Evolutionary conservation across 805 yeast genomes (phyloP).

Genomic region (Lachancea kluyveri): DNA sequence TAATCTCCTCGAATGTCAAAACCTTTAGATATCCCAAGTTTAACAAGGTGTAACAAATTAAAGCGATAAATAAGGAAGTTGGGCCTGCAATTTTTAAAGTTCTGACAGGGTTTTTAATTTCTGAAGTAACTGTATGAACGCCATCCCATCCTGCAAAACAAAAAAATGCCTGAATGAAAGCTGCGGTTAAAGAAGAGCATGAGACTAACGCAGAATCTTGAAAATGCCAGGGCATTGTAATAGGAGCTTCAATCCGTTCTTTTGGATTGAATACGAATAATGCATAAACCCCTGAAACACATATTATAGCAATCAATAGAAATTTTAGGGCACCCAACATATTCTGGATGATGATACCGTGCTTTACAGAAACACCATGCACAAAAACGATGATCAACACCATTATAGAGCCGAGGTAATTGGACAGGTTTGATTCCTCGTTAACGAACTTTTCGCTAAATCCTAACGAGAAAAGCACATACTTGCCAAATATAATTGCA

Average conservation of each 20-base stretch:
- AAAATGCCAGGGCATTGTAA: conserved; percentile 8
- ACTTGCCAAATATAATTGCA: conserved; percentile 58
- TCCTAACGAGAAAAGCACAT: conserved; percentile 41
- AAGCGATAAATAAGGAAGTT: conserved; percentile 40
- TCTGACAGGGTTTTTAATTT: conserved; percentile 50
- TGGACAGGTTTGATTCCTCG: conserved; percentile 34
- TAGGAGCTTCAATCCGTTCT: conserved; percentile 23
- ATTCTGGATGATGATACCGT: conserved; percentile 59
- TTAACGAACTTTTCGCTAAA: conserved; percentile 33
- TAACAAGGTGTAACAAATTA: conserved; percentile 44
- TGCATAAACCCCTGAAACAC: conserved; percentile 53
- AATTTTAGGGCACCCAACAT: conserved; percentile 57
- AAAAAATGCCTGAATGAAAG: conserved; percentile 52
- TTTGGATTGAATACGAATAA: conserved; percentile 37
- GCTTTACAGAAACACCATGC: conserved; percentile 54
- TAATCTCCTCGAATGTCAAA: conserved; percentile 47
- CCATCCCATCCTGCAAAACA: conserved; percentile 60
- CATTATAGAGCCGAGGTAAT: conserved; percentile 37
- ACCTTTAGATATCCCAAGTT: conserved; percentile 53
- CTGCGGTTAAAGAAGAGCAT: conserved; percentile 44
- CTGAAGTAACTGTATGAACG: conserved; percentile 56
- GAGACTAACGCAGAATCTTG: conserved; percentile 31
- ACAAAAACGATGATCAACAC: conserved; percentile 35
- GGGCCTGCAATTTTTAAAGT: conserved; percentile 62
- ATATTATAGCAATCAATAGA: conserved; percentile 45